Conservation (phyloP, 1,284 basidiomycete genomes). For the Naganishia cerealis region DNA sequence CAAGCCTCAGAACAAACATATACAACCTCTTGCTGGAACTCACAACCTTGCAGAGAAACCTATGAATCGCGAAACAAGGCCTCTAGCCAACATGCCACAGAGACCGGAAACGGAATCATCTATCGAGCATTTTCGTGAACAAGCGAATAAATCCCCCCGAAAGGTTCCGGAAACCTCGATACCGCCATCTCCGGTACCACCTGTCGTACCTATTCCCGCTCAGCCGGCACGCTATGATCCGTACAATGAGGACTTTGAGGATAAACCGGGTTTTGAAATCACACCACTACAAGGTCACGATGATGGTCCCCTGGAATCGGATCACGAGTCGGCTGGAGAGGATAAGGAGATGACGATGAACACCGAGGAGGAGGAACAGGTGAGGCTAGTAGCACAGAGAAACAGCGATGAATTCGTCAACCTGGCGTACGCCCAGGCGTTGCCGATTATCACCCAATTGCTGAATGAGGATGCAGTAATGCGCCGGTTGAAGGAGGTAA, state of each 20-base stretch:
- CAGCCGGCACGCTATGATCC: conserved; percentile 5
- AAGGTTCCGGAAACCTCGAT: neutral
- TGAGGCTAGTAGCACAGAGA: neutral
- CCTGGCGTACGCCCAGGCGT: conserved; percentile 10
- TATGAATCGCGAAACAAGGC: neutral
- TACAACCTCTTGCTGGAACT: no score
- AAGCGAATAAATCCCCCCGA: neutral
- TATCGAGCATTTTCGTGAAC: neutral
- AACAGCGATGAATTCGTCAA: conserved; percentile 22
- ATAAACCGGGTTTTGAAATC: neutral
- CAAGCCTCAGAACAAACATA: no score
- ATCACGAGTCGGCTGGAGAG: neutral
- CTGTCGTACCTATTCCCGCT: neutral
- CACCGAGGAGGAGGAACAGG: neutral
- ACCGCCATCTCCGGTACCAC: neutral
- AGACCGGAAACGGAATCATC: neutral
- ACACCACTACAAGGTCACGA: neutral
- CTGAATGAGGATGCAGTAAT: conserved; percentile 14
- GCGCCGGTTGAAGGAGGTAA: conserved; percentile 15
- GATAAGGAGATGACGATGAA: neutral
- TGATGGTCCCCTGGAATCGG: neutral
- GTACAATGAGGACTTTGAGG: conserved; percentile 11
- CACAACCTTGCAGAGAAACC: neutral
- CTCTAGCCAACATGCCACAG: neutral
- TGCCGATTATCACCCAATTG: neutral